A percentile compares a stretch with the other conserved stretches of the same genome.
These are phyloP conservation scores for Beta macrorhiza DNA, from an alignment of 179 eudicot species.

Conservation along the genomic window DNA sequence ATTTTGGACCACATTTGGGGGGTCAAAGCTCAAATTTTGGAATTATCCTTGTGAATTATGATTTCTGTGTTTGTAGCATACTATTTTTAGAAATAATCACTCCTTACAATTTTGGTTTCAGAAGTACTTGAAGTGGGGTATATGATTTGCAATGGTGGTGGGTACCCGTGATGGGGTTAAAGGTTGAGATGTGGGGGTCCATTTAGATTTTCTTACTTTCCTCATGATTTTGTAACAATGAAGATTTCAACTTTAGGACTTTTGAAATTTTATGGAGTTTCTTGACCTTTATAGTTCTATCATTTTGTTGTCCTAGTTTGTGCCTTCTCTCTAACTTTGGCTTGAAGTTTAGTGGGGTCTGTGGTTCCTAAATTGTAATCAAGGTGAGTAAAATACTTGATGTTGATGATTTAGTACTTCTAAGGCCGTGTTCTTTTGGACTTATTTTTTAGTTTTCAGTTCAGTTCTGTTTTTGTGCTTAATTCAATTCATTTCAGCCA, in stretches of 20 bases:
- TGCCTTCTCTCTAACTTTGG: neutral
- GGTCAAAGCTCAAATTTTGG: slow-evolving; percentile 16
- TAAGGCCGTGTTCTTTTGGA: neutral
- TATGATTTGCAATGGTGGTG: neutral
- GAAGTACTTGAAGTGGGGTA: neutral
- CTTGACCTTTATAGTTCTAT: neutral
- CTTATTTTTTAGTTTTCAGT: too few relatives aligned
- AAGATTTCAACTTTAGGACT: slow-evolving; percentile 11
- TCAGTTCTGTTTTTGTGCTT: too few relatives aligned
- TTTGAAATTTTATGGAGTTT: neutral
- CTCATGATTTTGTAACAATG: slow-evolving; percentile 11
- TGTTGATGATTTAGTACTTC: neutral
- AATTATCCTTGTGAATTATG: slow-evolving; percentile 6
- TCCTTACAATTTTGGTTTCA: neutral
- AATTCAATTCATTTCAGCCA: too few relatives aligned
- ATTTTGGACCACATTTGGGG: slow-evolving; percentile 27
- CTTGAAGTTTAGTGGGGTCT: neutral
- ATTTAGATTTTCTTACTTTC: slow-evolving; percentile 17
- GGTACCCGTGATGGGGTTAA: slow-evolving; percentile 24
- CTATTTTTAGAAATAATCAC: neutral
- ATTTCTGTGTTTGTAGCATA: neutral
- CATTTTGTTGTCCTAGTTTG: neutral
- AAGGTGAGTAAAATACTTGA: neutral
- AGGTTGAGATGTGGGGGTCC: slow-evolving; percentile 23
- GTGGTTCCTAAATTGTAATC: neutral